These are phyloP conservation scores for Paspalum notatum DNA, from an alignment of 176 grass and related monocot genomes.

Conservation along the genomic window DNA sequence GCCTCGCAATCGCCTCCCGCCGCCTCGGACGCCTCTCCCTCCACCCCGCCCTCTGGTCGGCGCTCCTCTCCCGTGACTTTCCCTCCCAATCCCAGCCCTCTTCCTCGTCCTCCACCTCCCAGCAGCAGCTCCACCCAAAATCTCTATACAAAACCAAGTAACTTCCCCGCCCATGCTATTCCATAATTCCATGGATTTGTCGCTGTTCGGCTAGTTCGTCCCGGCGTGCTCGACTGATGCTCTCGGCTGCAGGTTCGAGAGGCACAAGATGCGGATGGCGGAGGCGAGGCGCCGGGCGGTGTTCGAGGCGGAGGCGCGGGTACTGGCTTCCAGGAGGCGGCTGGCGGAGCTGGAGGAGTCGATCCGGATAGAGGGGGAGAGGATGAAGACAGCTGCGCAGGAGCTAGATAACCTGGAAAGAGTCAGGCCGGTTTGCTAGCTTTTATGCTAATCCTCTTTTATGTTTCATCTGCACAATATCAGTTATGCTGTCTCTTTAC, in stretches of 20 bases:
- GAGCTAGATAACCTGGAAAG: conserved; percentile 69
- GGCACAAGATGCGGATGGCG: conserved; percentile 63
- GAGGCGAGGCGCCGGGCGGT: conserved; percentile 53
- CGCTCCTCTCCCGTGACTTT: conserved; percentile 74
- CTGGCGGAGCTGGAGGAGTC: conserved; percentile 55
- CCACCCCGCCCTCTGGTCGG: conserved; percentile 63
- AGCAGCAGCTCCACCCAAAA: conserved; percentile 55
- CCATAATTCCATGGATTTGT: not conserved
- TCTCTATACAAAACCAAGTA: conserved; percentile 80
- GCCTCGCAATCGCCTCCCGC: conserved; percentile 75
- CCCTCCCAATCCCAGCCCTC: conserved; percentile 48
- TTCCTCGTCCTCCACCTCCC: not conserved
- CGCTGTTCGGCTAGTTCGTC: not conserved
- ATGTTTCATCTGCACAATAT: not conserved
- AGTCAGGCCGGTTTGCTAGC: conserved; percentile 45
- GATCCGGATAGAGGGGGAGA: conserved; percentile 51
- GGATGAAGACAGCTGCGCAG: conserved; percentile 55
- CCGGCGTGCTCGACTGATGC: not conserved
- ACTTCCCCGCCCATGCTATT: not conserved
- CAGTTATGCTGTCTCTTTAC: not conserved
- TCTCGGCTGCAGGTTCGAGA: conserved; percentile 69
- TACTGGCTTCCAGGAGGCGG: conserved; percentile 53
- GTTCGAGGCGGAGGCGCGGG: conserved; percentile 62
- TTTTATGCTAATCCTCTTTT: not conserved
- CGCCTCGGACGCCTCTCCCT: conserved; percentile 73